These are phyloP conservation scores for Ophiostoma sp. DNA, from an alignment of 2,329 filamentous ascomycete genomes.

Conservation along the genomic window DNA sequence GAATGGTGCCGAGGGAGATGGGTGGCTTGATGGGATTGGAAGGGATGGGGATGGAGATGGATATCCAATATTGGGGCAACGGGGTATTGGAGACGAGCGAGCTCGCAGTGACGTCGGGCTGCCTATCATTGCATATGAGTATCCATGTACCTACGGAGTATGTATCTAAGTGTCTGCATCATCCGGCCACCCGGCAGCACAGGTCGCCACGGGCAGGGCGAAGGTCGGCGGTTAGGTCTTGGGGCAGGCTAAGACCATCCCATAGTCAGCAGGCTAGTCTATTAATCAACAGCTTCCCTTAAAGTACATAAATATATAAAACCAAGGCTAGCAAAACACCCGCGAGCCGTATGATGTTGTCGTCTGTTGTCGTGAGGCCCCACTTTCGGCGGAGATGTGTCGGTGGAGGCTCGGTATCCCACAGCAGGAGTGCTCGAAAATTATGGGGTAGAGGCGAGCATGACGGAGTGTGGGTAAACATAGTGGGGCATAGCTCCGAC, in stretches of 20 bases:
- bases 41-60: background rate
- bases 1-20: conserved; percentile 17
- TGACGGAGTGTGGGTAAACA: background rate
- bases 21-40: conserved; percentile 6
- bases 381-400: conserved; percentile 26
- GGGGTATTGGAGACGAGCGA: background rate
- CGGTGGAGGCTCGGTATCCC: conserved; percentile 26
- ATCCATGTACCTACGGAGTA: background rate
- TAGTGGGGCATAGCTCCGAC: conserved; percentile 4
- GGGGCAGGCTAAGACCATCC: background rate
- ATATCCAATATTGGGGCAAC: background rate
- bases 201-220: background rate
- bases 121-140: background rate
- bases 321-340: background rate
- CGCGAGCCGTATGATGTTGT: background rate
- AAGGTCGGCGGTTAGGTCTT: conserved; percentile 1
- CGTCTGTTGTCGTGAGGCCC: background rate
- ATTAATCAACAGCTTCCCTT: background rate
- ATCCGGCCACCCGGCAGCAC: conserved; percentile 18
- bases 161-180: background rate
- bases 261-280: background rate
- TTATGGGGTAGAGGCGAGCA: conserved; percentile 22
- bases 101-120: background rate
- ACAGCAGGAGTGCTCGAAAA: background rate
- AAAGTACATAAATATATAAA: background rate